phyloP scores from a whole-genome alignment of 2,329 filamentous ascomycete species.

The Myriosclerotinia scirpicola region DNA sequence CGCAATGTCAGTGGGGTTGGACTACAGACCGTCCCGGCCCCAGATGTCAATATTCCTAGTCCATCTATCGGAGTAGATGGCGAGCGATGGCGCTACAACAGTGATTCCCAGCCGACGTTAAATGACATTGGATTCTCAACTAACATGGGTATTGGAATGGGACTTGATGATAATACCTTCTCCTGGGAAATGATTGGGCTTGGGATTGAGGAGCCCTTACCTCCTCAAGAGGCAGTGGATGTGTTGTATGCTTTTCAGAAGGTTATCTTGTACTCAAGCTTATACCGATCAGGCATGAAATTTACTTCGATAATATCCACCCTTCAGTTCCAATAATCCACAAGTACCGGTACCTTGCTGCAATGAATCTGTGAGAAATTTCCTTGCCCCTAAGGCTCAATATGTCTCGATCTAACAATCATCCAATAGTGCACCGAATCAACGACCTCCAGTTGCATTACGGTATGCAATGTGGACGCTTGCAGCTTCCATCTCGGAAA shows the following conservation, averaged over 20 bases:
- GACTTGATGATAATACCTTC: slow-evolving; percentile 56
- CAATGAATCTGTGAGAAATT: slow-evolving; percentile 70
- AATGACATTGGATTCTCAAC: slow-evolving; percentile 60
- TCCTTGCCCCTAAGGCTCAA: background rate
- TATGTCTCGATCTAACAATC: background rate
- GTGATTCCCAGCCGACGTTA: slow-evolving; percentile 51
- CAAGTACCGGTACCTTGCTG: slow-evolving; percentile 79
- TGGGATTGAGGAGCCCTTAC: slow-evolving; percentile 68
- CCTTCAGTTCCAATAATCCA: slow-evolving; percentile 87
- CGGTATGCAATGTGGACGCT: slow-evolving; percentile 96
- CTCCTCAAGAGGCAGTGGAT: slow-evolving; percentile 68
- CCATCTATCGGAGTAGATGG: slow-evolving; percentile 52
- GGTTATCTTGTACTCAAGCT: slow-evolving; percentile 27
- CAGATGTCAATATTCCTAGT: slow-evolving; percentile 48
- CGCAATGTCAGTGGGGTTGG: slow-evolving; percentile 31
- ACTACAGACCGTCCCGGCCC: slow-evolving; percentile 35
- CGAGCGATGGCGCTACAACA: slow-evolving; percentile 55
- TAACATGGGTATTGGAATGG: slow-evolving; percentile 49
- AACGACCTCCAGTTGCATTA: slow-evolving; percentile 82
- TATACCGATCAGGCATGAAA: slow-evolving; percentile 59
- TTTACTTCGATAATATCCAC: slow-evolving; percentile 91
- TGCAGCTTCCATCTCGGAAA: slow-evolving; percentile 82
- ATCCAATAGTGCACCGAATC: slow-evolving; percentile 63
- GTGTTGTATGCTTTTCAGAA: slow-evolving; percentile 62
- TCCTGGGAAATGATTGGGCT: slow-evolving; percentile 80